A percentile compares a stretch with the other conserved stretches of the same genome.
Conservation (phyloP, 2,329 filamentous ascomycete species). For the Setomelanomma holmii region DNA sequence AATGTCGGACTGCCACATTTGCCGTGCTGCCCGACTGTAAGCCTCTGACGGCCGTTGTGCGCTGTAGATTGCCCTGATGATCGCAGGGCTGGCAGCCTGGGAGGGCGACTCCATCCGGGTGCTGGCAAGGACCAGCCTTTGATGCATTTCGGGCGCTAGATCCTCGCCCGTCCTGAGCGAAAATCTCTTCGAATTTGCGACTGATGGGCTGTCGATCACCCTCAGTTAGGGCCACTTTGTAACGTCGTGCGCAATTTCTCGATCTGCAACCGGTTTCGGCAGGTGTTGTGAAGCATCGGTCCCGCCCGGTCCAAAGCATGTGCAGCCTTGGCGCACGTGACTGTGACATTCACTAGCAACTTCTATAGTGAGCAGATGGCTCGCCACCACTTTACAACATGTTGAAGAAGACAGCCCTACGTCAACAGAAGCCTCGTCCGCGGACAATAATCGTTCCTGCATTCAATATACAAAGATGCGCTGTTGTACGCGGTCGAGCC, state of each 20-base stretch:
- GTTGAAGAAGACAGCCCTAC: background rate
- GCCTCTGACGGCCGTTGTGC: constrained; percentile 3
- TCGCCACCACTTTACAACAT: background rate
- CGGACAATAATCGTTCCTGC: background rate
- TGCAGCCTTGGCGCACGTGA: constrained; percentile 1
- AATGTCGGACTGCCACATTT: constrained; percentile 2
- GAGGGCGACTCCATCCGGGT: background rate
- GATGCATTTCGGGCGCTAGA: constrained; percentile 19
- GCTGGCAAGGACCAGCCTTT: constrained; percentile 22
- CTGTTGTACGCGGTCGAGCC: constrained; percentile 23
- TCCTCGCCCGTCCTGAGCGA: constrained; percentile 9
- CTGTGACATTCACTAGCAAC: background rate
- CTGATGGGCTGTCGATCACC: background rate
- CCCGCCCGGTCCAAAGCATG: background rate
- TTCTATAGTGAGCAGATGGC: background rate
- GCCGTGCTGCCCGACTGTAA: background rate
- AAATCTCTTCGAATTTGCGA: constrained; percentile 1
- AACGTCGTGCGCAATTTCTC: background rate
- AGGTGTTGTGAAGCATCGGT: background rate
- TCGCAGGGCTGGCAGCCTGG: constrained; percentile 11
- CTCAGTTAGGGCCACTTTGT: background rate
- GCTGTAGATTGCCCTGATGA: constrained; percentile 3
- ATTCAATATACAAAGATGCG: constrained; percentile 9
- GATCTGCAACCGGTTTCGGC: background rate
- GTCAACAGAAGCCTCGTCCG: background rate